Base-by-base conservation (phyloP, 495 filamentous ascomycete genomes). In the Baudoinia panamericana region DNA sequence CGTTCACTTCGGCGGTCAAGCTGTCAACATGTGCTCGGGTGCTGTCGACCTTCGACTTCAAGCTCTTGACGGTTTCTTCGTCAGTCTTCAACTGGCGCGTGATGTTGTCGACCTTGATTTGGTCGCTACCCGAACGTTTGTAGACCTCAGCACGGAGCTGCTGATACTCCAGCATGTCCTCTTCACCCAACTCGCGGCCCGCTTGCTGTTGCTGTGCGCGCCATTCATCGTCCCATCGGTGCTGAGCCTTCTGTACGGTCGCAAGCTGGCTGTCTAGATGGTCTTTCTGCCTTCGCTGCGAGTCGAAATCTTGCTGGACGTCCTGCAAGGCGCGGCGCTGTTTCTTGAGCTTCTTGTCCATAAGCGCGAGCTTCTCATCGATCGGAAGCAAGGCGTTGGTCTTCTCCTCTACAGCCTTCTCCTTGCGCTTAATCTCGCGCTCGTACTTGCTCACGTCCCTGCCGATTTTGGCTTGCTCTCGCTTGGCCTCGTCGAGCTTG, bases 281-380 rank as follows among this genome's bases (percentile, higher is more conserved):
- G 46, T 80, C 69, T 23, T 82, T 72, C 25, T 68, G 69, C 32
- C 66, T 60, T 0, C 69, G 59, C 55, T 94, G 80, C 11, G 64
- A 63, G 37, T 85, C 80, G 4, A 76, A 74, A 51, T 92, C 83
- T 56, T 84, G 82, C 21, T 66, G 64, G 27, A 93, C 75, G 22
- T 78, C 73, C 1, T 69, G 66, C 30, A 88, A 75, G 36, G 78
- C 72, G 18, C 68, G 73, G 24, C 73, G 66, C 44, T 75, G 75
- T 22, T 69, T 72, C 34, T 75, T 71, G 19, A 83, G 67, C 33
- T 85, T 79, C 32, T 70, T 71, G 25, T 64, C 73, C 3, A 82
- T 83, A 41, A 90, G 78, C n/a, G 76, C 69, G 34, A 96, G 78
- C 63, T 96, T 96, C 59, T 94, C 87, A 29, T 92, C 79, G 39